These are phyloP conservation scores for Bonnemaisonia californica DNA, from an alignment of 31 red algal genomes.

Conservation along the genomic window DNA sequence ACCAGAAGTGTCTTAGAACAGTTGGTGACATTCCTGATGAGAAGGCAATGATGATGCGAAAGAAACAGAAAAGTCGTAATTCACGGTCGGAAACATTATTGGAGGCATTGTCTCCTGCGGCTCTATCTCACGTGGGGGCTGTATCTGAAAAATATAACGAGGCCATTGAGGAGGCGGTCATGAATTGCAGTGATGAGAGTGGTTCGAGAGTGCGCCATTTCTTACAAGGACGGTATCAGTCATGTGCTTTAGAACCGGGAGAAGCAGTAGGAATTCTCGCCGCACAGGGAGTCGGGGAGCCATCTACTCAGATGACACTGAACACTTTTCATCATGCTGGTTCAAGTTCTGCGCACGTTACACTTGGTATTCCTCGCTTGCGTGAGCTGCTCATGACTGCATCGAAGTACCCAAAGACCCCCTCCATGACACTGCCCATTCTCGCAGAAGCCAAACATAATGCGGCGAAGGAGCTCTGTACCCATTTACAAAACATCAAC, in stretches of 20 bases:
- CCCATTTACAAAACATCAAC: constrained; percentile 40
- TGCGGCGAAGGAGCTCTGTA: constrained; percentile 31
- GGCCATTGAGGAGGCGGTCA: constrained; percentile 21
- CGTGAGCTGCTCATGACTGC: constrained; percentile 98
- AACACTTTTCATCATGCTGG: constrained; percentile 99
- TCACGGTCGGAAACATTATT: constrained; percentile 11
- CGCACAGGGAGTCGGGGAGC: constrained; percentile 94
- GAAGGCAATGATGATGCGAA: not conserved
- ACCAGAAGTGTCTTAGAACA: constrained; percentile 40
- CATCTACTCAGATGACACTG: constrained; percentile 97
- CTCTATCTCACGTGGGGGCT: constrained; percentile 24
- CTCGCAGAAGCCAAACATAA: not conserved
- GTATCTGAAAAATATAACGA: constrained; percentile 50
- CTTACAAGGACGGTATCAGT: constrained; percentile 65
- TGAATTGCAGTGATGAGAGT: not conserved
- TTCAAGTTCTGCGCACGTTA: constrained; percentile 91
- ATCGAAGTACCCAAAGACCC: constrained; percentile 78
- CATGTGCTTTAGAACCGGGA: constrained; percentile 64
- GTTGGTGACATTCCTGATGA: not conserved
- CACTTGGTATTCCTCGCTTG: constrained; percentile 91
- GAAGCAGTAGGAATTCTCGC: constrained; percentile 93
- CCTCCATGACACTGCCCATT: constrained; percentile 90
- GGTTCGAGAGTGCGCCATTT: constrained; percentile 28
- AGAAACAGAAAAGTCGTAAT: constrained; percentile 2
- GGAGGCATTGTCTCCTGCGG: constrained; percentile 41